phyloP scores from a whole-genome alignment of 2,329 filamentous ascomycete species.

The Trichoderma atroviride region DNA sequence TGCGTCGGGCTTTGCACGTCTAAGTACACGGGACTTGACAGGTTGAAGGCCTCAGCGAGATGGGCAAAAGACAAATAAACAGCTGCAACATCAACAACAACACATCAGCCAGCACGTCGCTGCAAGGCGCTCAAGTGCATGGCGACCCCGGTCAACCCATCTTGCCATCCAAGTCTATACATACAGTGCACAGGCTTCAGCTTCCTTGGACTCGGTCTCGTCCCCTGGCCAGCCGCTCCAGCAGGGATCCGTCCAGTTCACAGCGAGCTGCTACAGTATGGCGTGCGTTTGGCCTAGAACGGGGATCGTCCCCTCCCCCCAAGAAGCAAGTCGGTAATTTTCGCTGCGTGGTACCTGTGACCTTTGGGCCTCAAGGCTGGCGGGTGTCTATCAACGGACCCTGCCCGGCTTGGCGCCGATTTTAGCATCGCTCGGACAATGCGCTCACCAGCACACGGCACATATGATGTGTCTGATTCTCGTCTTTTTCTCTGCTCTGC shows the following conservation, averaged over 20 bases:
- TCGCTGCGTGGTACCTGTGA: background rate
- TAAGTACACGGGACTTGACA: background rate
- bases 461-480: slow-evolving; percentile 25
- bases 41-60: background rate
- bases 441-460: slow-evolving; percentile 14
- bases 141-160: background rate
- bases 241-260: background rate
- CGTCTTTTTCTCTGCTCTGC: slow-evolving; percentile 1
- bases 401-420: slow-evolving; percentile 17
- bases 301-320: slow-evolving; percentile 10
- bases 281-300: slow-evolving; percentile 15
- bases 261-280: background rate
- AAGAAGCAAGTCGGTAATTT: slow-evolving; percentile 13
- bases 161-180: background rate
- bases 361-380: background rate
- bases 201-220: background rate
- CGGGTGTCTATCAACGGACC: background rate
- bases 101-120: background rate
- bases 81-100: background rate
- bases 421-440: slow-evolving; percentile 15
- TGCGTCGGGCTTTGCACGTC: slow-evolving; percentile 6
- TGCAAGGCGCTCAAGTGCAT: background rate
- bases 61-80: too few species aligned
- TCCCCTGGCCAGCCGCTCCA: background rate
- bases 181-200: background rate